phyloP scores from a whole-genome alignment of 352 stramenopile species.

The Pythium phragmiticola region DNA sequence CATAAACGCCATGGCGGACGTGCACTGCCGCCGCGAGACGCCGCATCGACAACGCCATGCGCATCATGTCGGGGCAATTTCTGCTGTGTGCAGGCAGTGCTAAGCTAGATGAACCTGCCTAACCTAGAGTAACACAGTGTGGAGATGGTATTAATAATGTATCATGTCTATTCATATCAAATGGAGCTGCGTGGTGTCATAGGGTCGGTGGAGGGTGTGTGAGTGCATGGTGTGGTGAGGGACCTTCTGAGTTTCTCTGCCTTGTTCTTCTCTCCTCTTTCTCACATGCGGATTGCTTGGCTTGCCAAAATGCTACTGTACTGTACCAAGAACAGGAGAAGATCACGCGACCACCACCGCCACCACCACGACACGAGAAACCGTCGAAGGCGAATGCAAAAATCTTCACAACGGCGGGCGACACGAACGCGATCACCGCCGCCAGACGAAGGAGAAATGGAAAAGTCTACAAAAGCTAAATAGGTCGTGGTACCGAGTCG shows the following conservation, averaged over 20 bases:
- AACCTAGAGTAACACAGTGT: too few relatives aligned
- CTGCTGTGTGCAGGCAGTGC: too few relatives aligned
- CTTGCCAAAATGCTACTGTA: slow-evolving; percentile 11
- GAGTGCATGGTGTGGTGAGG: too few relatives aligned
- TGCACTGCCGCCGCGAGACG: too few relatives aligned
- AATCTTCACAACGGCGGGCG: background rate
- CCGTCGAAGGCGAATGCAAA: slow-evolving; percentile 7
- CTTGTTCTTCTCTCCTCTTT: slow-evolving; percentile 10
- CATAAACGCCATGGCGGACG: too few relatives aligned
- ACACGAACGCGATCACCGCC: too few relatives aligned
- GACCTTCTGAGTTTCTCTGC: too few relatives aligned
- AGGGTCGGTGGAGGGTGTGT: background rate
- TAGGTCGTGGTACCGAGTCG: background rate
- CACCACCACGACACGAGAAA: background rate
- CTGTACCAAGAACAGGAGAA: slow-evolving; percentile 14
- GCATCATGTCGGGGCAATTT: too few relatives aligned
- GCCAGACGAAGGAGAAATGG: slow-evolving; percentile 4
- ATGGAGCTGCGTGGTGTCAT: slow-evolving; percentile 6
- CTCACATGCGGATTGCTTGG: background rate
- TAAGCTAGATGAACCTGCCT: too few relatives aligned
- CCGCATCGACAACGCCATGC: too few relatives aligned
- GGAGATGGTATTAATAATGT: background rate
- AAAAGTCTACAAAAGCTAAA: slow-evolving; percentile 31
- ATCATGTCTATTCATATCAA: slow-evolving; percentile 20
- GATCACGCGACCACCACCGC: background rate